Percentiles rank a stretch among this genome's conserved stretches.
Evolutionary conservation across 75 land plant species (phyloP).

Genomic region (Pinus tabuliformis): DNA sequence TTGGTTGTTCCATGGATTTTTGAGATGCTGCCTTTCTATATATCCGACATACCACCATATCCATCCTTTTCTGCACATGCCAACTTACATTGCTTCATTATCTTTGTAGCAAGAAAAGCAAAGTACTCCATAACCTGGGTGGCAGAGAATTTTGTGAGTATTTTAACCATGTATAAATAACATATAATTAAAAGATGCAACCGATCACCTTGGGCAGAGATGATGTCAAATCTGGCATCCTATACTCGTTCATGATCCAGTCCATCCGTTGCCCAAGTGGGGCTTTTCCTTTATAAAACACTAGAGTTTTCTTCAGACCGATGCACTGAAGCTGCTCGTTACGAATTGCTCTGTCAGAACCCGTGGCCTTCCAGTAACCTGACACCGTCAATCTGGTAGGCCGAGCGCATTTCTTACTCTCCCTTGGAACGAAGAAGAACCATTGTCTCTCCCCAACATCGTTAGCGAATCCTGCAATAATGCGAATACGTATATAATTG

Average conservation of each 20-base stretch:
- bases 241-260: slow-evolving; percentile 68
- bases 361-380: slow-evolving; percentile 83
- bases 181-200: not conserved
- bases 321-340: slow-evolving; percentile 17
- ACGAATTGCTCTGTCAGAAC: slow-evolving; percentile 46
- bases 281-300: slow-evolving; percentile 62
- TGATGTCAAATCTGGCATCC: not conserved
- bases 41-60: not conserved
- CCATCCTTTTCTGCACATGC: not conserved
- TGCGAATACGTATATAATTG: too few species aligned
- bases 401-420: slow-evolving; percentile 51
- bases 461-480: too few species aligned
- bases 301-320: slow-evolving; percentile 62
- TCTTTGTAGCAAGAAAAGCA: not conserved
- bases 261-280: slow-evolving; percentile 54
- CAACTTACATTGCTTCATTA: not conserved
- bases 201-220: not conserved
- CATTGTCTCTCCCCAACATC: slow-evolving; percentile 22
- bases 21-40: not conserved
- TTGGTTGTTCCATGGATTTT: not conserved
- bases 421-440: slow-evolving; percentile 58
- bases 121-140: not conserved
- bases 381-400: slow-evolving; percentile 42
- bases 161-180: too few species aligned
- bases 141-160: too few species aligned